Evolutionary conservation across 2,329 filamentous ascomycete species (phyloP), one percentile per base, ranked within the genome.

Genomic region (Fusarium piperis): DNA sequence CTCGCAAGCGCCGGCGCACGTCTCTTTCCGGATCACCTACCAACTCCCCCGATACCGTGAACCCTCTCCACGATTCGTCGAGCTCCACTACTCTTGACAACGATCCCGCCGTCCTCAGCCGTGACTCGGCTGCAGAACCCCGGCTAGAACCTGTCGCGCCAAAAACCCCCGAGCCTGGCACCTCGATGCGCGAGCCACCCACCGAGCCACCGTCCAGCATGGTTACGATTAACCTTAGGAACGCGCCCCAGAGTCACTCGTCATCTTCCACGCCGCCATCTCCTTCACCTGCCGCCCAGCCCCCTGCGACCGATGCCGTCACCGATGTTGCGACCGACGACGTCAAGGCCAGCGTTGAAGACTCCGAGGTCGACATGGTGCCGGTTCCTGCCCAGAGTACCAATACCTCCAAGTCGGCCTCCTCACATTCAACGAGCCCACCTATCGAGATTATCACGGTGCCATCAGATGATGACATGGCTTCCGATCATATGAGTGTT

Each of bases 1-100:
- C 89, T 62, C 85, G 89, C 72, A 92, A 92, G 79, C 88, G 90
- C 59, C 89, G 88, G 70, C 87, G 89, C 73, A 90, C 89, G 32
- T 91, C 89, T 15, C 81, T 85, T 58, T 86, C 86, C 62, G 85
- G 82, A 64, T 90, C 89, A 28, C 84, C 86, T 65, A 87, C 86
- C 75, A 81, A 81, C 65, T 90, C 89, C 20, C 80, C 85, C 73
- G 85, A 88, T 63, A 82, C 82, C 30, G 73, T 76, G 61, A 77
- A 77, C 52, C 78, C 78, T 20, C 78, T 79, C 53, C 74, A 73
- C 71, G 76, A 80, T 69, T 74, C 78, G 73, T 73, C 75, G 64
- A 78, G 77, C 71, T 79, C 79, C 38, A 73, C 77, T 61, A 79
- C 78, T 64, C 75, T 76, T 68, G 78, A 78, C 56, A 69, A 76